Conservation (phyloP, 768 basidiomycete species). For the Panaeolus cyanescens region DNA sequence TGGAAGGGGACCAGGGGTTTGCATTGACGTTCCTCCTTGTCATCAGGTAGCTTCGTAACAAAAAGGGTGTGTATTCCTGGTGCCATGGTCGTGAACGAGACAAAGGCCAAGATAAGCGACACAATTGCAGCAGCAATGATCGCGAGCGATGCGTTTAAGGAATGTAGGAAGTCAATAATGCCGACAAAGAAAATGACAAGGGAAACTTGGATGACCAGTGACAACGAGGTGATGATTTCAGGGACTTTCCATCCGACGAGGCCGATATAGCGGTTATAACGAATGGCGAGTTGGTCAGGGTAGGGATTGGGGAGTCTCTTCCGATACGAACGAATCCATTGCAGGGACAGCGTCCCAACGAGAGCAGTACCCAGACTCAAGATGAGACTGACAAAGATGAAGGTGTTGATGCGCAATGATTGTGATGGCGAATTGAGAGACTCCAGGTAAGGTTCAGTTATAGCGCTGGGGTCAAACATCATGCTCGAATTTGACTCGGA, state of each 20-base stretch:
- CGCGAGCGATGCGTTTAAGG: slow-evolving; percentile 5
- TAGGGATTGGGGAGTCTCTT: slow-evolving; percentile 6
- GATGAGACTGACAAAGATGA: slow-evolving; percentile 19
- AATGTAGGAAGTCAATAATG: slow-evolving; percentile 16
- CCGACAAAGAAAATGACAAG: slow-evolving; percentile 18
- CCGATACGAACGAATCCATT: slow-evolving; percentile 20
- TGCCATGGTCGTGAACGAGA: neutral
- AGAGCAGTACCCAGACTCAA: slow-evolving; percentile 19
- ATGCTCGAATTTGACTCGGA: neutral
- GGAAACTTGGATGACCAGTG: slow-evolving; percentile 17
- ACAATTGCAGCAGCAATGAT: slow-evolving; percentile 11
- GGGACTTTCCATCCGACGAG: slow-evolving; percentile 16
- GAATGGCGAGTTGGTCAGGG: slow-evolving; percentile 10
- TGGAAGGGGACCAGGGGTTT: neutral
- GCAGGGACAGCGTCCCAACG: slow-evolving; percentile 17
- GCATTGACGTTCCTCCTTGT: neutral
- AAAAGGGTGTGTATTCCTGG: neutral
- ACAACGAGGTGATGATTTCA: slow-evolving; percentile 14
- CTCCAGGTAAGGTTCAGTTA: neutral
- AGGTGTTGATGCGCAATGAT: slow-evolving; percentile 13
- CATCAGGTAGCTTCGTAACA: neutral
- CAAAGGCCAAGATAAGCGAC: neutral
- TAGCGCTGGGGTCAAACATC: neutral
- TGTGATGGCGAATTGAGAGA: slow-evolving; percentile 1
- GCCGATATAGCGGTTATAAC: slow-evolving; percentile 13